Base-by-base conservation (phyloP, 306 rosid genomes). In the Dryas drummondii region DNA sequence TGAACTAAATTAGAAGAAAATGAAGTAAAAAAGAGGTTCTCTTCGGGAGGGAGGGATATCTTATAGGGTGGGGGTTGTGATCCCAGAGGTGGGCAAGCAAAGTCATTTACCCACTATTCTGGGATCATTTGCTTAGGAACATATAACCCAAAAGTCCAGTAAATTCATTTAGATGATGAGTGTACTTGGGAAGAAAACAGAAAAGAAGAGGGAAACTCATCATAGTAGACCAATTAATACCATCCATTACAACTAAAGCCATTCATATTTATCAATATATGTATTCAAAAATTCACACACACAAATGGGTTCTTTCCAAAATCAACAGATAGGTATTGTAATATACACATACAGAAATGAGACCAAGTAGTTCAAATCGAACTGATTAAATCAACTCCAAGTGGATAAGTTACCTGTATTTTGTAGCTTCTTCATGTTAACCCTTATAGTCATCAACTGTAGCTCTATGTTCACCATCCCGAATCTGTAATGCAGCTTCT, bases 281-380 rank as follows among this genome's bases (percentile, higher is more conserved):
- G 59, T 60, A 63, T 69, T 22, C 70, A 14, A 45, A 78, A 42
- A 59, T 64, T 73, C 49, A 68, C 69, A 37, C 69, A 37, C 32
- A 62, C 48, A 76, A 77, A 48, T 70, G 53, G 54, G 65, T 62
- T 42, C 69, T 48, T 78, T 54, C 76, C 66, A 50, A 75, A 66
- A 79, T 76, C 50, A 80, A 80, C 61, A 51, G 78, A 77, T 46
- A 60, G 75, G 53, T 54, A 73, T 9, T 69, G 60, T 67, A 13
- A 51, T 56, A 71, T 72, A 74, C 77, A 81, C 65, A 57, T 75
- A 54, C 42, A 73, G 26, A 57, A 72, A 84, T 51, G 67, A 69
- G 70, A 80, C 64, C 40, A 69, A 76, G 70, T 72, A 76, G 76
- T 66, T 54, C 69, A 73, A 74, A 82, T 77, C 72, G 79, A 79